Percentiles rank a stretch among this genome's conserved stretches.
Conservation (phyloP, 2,329 filamentous ascomycete genomes). For the Chaetothyriales sp. region DNA sequence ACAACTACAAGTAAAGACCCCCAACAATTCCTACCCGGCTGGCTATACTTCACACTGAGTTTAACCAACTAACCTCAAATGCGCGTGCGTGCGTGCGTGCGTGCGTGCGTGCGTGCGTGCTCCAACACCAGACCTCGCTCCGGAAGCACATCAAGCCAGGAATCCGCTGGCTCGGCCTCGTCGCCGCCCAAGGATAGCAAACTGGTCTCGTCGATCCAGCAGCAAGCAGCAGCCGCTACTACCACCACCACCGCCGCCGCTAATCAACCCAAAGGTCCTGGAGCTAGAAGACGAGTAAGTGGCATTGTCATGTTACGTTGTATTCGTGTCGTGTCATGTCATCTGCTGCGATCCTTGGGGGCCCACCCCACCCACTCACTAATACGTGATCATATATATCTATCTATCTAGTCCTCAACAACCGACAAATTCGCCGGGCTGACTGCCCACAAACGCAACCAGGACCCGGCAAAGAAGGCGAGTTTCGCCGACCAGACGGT, state of each 20-base stretch:
- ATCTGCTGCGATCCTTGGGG: no score
- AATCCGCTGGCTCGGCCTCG: conserved; percentile 3
- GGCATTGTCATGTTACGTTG: no score
- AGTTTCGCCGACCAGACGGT: conserved; percentile 13
- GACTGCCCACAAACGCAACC: conserved; percentile 10
- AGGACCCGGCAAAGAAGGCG: conserved; percentile 6
- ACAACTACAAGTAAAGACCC: conserved; percentile 9
- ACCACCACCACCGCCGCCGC: conserved; percentile 3
- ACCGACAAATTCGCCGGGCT: conserved; percentile 14
- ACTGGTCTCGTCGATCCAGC: background rate
- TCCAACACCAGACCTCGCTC: conserved; percentile 8
- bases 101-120: no score
- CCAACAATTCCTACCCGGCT: no score
- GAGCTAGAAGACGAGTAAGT: conserved; percentile 15
- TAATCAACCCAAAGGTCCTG: background rate
- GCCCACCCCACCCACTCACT: background rate
- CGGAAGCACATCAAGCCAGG: conserved; percentile 11
- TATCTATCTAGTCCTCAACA: conserved; percentile 3
- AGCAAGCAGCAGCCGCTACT: conserved; percentile 1
- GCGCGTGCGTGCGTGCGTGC: no score
- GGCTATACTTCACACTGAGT: no score
- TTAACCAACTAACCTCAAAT: no score
- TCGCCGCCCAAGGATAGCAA: conserved; percentile 7
- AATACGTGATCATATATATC: no score
- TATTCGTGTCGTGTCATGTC: no score